These are phyloP conservation scores for Kwoniella shivajii DNA, from an alignment of 1,284 basidiomycete species.

Conservation along the genomic window DNA sequence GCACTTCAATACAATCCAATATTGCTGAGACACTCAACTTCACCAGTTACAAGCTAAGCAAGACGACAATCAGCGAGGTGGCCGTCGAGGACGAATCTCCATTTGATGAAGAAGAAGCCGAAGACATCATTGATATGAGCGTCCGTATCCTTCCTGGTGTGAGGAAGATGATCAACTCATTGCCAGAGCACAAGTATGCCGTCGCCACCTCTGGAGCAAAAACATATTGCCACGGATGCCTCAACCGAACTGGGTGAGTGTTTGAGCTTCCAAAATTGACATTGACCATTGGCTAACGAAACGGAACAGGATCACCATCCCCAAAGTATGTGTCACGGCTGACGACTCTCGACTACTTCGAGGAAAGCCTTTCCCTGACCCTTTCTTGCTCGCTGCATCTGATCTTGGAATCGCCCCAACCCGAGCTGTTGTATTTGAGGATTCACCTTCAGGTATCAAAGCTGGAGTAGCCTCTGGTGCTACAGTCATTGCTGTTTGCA, in stretches of 20 bases:
- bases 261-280: constrained; percentile 10
- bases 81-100: constrained; percentile 39
- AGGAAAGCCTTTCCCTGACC: constrained; percentile 69
- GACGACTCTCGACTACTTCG: constrained; percentile 62
- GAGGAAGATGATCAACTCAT: constrained; percentile 65
- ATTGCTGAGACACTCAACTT: constrained; percentile 14
- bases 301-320: constrained; percentile 65
- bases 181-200: constrained; percentile 69
- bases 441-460: constrained; percentile 71
- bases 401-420: constrained; percentile 64
- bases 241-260: constrained; percentile 24
- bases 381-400: constrained; percentile 72
- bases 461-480: constrained; percentile 73
- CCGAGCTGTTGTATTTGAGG: constrained; percentile 68
- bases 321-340: constrained; percentile 73
- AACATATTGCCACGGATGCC: constrained; percentile 58
- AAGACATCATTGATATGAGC: constrained; percentile 63
- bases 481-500: constrained; percentile 75
- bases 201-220: constrained; percentile 76
- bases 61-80: constrained; percentile 6
- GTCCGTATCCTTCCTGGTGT: constrained; percentile 76
- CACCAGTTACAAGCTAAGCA: constrained; percentile 17
- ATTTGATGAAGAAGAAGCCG: constrained; percentile 58
- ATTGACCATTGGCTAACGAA: constrained; percentile 33
- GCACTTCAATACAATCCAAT: constrained; percentile 24